Evolutionary conservation across 1,284 basidiomycete species (phyloP).

Genomic region (Malassezia slooffiae): DNA sequence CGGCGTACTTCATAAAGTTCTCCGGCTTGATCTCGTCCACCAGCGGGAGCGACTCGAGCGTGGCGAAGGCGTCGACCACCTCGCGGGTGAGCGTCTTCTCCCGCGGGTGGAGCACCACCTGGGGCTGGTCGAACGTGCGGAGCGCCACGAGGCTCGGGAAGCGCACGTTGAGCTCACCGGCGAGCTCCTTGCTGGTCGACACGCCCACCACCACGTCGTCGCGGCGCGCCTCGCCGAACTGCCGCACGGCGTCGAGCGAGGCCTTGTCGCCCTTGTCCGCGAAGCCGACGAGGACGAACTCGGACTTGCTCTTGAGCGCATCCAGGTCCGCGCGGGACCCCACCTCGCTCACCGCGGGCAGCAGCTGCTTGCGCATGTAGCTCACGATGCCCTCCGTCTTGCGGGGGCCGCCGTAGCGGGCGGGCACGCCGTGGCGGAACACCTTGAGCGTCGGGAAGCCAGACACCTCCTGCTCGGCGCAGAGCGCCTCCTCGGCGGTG

Average conservation of each 20-base stretch:
- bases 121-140: slow-evolving; percentile 80
- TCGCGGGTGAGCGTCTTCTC: slow-evolving; percentile 46
- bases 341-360: slow-evolving; percentile 82
- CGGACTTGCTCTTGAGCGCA: slow-evolving; percentile 81
- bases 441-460: slow-evolving; percentile 90
- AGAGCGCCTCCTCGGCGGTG: slow-evolving; percentile 53
- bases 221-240: slow-evolving; percentile 71
- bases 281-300: slow-evolving; percentile 80
- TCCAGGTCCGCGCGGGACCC: slow-evolving; percentile 63
- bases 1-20: slow-evolving; percentile 79
- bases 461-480: slow-evolving; percentile 58
- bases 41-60: slow-evolving; percentile 72
- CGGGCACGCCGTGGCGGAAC: slow-evolving; percentile 73
- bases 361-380: slow-evolving; percentile 97
- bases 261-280: slow-evolving; percentile 60
- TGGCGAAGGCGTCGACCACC: slow-evolving; percentile 57
- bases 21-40: slow-evolving; percentile 88
- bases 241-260: slow-evolving; percentile 55
- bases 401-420: slow-evolving; percentile 67
- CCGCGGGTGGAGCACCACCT: slow-evolving; percentile 52
- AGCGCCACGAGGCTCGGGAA: slow-evolving; percentile 81
- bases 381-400: slow-evolving; percentile 92
- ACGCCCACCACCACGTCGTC: slow-evolving; percentile 89
- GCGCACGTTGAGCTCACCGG: slow-evolving; percentile 59
- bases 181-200: slow-evolving; percentile 54